Percentiles rank a stretch among this genome's conserved stretches.
phyloP scores from a whole-genome alignment of 129 eudicot genomes.

The Kitagawia praeruptora region DNA sequence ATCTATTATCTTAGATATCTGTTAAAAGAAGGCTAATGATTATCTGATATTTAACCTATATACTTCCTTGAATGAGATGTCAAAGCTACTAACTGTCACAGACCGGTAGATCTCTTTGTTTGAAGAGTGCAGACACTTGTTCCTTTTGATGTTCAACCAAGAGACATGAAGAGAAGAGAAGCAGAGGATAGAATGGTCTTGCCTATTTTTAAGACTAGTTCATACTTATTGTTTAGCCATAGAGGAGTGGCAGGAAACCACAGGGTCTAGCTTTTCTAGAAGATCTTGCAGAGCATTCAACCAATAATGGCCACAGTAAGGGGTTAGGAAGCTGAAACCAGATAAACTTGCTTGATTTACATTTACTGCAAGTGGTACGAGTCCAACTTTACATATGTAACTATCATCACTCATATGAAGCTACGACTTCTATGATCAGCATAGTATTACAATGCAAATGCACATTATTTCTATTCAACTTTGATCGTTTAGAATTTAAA shows the following conservation, averaged over 20 bases:
- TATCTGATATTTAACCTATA: neutral
- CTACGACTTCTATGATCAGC: neutral
- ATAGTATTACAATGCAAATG: neutral
- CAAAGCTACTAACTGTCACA: neutral
- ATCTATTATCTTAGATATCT: neutral
- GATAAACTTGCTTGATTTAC: conserved; percentile 53
- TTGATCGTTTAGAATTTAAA: neutral
- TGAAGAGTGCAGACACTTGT: neutral
- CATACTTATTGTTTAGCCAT: too few relatives aligned
- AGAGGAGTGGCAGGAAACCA: too few relatives aligned
- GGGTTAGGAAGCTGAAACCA: conserved; percentile 26
- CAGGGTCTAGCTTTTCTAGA: too few relatives aligned
- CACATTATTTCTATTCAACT: neutral
- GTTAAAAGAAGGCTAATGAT: neutral
- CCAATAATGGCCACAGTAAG: conserved; percentile 13
- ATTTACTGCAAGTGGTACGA: conserved; percentile 42
- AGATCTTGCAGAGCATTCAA: too few relatives aligned
- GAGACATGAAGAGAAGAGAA: too few relatives aligned
- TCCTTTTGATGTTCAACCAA: neutral
- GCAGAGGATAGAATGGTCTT: too few relatives aligned
- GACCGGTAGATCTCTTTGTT: neutral
- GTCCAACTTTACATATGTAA: neutral
- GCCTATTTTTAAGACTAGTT: too few relatives aligned
- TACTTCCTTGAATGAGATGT: neutral
- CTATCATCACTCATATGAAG: neutral